A percentile compares a stretch with the other conserved stretches of the same genome.
phyloP scores from a whole-genome alignment of 1,284 basidiomycete genomes.

The Apiotrichum akiyoshidainum region DNA sequence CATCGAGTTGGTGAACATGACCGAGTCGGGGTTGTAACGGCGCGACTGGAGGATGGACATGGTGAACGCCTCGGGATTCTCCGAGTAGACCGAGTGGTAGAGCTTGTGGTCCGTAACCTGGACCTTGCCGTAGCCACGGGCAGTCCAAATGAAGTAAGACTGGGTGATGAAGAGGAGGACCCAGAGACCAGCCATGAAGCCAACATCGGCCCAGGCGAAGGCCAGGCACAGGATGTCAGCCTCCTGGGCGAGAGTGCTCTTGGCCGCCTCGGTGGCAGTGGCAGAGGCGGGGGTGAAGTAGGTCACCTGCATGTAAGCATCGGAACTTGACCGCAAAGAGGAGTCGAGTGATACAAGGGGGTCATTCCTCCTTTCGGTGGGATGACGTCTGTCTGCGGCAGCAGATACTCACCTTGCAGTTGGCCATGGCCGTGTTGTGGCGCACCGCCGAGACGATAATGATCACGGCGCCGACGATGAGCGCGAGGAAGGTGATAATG shows the following conservation, averaged over 20 bases:
- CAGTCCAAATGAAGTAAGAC: conserved; percentile 57
- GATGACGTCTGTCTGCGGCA: background rate
- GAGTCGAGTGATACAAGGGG: background rate
- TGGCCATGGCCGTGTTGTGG: conserved; percentile 65
- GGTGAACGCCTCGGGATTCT: conserved; percentile 57
- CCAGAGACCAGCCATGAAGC: conserved; percentile 83
- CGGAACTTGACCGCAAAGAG: conserved; percentile 55
- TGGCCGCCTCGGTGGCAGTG: conserved; percentile 35
- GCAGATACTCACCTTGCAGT: conserved; percentile 57
- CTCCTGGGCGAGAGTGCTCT: conserved; percentile 48
- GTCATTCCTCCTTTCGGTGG: background rate
- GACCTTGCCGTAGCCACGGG: conserved; percentile 67
- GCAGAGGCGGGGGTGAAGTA: conserved; percentile 37
- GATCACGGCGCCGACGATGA: conserved; percentile 74
- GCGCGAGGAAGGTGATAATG: conserved; percentile 59
- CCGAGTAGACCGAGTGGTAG: conserved; percentile 67
- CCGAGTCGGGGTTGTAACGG: conserved; percentile 60
- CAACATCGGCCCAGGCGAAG: conserved; percentile 86
- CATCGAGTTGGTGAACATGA: conserved; percentile 22
- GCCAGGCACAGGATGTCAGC: conserved; percentile 72
- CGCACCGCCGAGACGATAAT: conserved; percentile 70
- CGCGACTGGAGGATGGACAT: conserved; percentile 58
- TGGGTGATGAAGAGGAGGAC: conserved; percentile 70
- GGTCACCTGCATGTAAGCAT: conserved; percentile 14
- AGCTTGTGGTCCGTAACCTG: conserved; percentile 76